Percentiles rank a stretch among this genome's conserved stretches.
These are phyloP conservation scores for Ogataea angusta DNA, from an alignment of 805 yeast species.

Conservation along the genomic window DNA sequence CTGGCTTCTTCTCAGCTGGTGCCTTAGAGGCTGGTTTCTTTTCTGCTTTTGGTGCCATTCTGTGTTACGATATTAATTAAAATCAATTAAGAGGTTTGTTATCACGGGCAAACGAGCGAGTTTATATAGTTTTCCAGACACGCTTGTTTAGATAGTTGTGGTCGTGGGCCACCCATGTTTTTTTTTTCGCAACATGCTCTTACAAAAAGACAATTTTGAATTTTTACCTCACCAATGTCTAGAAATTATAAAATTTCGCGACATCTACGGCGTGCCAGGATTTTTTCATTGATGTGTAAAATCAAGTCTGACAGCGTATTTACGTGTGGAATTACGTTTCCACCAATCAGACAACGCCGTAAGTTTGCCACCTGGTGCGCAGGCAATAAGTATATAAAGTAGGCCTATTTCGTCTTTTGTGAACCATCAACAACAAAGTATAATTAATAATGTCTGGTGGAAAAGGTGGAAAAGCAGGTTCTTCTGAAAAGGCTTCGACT, in stretches of 20 bases:
- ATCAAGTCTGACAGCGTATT: constrained; percentile 7
- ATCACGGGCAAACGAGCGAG: constrained; percentile 14
- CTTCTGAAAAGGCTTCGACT: constrained; percentile 92
- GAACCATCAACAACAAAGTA: constrained; percentile 4
- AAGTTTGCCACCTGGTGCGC: constrained; percentile 2
- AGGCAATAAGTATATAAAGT: constrained; percentile 9
- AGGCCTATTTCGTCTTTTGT: background rate
- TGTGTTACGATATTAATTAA: constrained; percentile 19
- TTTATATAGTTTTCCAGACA: constrained; percentile 18
- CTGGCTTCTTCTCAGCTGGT: constrained; percentile 93
- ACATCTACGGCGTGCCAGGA: constrained; percentile 21
- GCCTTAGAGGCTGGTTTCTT: constrained; percentile 88
- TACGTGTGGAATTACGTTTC: background rate
- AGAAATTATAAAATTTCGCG: constrained; percentile 20
- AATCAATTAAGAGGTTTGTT: constrained; percentile 4
- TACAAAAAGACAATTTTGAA: constrained; percentile 14
- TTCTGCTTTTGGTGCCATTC: constrained; percentile 65
- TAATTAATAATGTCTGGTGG: constrained; percentile 52
- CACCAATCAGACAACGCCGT: constrained; percentile 3
- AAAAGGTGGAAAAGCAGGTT: constrained; percentile 92
- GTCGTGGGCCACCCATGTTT: constrained; percentile 11
- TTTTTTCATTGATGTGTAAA: constrained; percentile 20
- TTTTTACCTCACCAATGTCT: constrained; percentile 8
- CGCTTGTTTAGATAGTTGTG: constrained; percentile 3
- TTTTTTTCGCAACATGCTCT: constrained; percentile 17